phyloP scores from a whole-genome alignment of 805 yeast genomes.

The Candida patagonica region DNA sequence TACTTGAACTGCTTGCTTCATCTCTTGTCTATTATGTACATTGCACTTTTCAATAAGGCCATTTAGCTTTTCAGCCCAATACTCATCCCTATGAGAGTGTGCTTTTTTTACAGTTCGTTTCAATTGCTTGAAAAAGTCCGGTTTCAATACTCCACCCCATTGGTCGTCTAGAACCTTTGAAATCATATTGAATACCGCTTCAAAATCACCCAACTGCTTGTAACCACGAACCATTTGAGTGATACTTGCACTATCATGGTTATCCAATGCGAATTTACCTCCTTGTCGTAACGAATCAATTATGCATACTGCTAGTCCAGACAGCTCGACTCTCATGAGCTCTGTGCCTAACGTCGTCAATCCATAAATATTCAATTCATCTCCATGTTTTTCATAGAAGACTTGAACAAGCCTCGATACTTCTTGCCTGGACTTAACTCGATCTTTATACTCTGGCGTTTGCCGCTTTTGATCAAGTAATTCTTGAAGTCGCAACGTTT shows the following conservation, averaged over 20 bases:
- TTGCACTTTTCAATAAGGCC: conserved; percentile 2
- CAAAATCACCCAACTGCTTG: background rate
- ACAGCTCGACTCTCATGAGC: conserved; percentile 6
- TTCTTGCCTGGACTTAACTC: background rate
- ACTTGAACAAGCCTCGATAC: conserved; percentile 5
- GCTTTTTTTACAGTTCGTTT: conserved; percentile 3
- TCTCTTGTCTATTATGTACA: background rate
- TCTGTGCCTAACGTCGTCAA: conserved; percentile 11
- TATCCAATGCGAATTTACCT: conserved; percentile 6
- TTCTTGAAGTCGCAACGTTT: conserved; percentile 5
- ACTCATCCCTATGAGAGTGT: background rate
- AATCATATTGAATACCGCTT: conserved; percentile 2
- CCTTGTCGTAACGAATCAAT: conserved; percentile 11
- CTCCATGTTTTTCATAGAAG: conserved; percentile 2
- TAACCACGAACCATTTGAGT: conserved; percentile 8
- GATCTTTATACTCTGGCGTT: background rate
- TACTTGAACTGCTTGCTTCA: background rate
- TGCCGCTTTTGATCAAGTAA: conserved; percentile 1
- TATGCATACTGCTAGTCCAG: conserved; percentile 7
- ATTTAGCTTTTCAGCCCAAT: background rate
- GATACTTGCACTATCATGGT: conserved; percentile 14
- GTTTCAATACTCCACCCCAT: background rate
- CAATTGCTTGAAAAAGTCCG: conserved; percentile 6
- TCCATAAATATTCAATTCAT: conserved; percentile 4
- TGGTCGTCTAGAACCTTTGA: conserved; percentile 4